Percentiles rank a stretch among this genome's conserved stretches.
Evolutionary conservation across 2,329 filamentous ascomycete species (phyloP).

Genomic region (Neospermospora avenae): DNA sequence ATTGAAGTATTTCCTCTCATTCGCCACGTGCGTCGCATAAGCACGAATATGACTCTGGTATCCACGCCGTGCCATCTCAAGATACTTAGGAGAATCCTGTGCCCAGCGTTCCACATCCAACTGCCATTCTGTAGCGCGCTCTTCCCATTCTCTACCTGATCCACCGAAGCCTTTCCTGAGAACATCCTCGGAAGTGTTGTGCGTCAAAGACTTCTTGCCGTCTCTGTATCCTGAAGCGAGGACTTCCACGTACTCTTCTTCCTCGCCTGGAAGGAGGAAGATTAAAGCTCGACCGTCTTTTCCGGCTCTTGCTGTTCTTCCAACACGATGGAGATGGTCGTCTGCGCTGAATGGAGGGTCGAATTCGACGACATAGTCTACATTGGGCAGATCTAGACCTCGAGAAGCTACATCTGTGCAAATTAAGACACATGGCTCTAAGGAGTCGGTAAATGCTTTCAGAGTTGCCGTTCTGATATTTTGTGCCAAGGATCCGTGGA

Average conservation of each 20-base stretch:
- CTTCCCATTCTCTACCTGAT: constrained; percentile 56
- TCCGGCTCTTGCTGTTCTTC: constrained; percentile 90
- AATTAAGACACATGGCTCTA: constrained; percentile 75
- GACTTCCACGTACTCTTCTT: constrained; percentile 79
- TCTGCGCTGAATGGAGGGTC: constrained; percentile 91
- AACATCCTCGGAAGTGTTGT: constrained; percentile 62
- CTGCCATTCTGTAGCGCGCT: constrained; percentile 64
- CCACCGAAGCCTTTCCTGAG: constrained; percentile 61
- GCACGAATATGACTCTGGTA: constrained; percentile 92
- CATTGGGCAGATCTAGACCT: constrained; percentile 90
- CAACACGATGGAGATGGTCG: constrained; percentile 92
- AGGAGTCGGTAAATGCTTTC: constrained; percentile 70
- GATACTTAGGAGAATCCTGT: constrained; percentile 59
- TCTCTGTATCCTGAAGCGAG: constrained; percentile 40
- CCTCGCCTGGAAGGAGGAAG: constrained; percentile 85
- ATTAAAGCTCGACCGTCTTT: constrained; percentile 81
- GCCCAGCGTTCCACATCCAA: constrained; percentile 65
- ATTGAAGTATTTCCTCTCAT: constrained; percentile 84
- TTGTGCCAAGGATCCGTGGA: constrained; percentile 90
- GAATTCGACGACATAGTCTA: constrained; percentile 94
- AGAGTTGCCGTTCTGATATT: constrained; percentile 84
- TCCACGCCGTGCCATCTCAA: constrained; percentile 78
- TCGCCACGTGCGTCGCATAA: constrained; percentile 88
- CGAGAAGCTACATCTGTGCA: constrained; percentile 95
- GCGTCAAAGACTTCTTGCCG: constrained; percentile 63